Evolutionary conservation across 129 eudicot species (phyloP).

Genomic region (Arctium minus): DNA sequence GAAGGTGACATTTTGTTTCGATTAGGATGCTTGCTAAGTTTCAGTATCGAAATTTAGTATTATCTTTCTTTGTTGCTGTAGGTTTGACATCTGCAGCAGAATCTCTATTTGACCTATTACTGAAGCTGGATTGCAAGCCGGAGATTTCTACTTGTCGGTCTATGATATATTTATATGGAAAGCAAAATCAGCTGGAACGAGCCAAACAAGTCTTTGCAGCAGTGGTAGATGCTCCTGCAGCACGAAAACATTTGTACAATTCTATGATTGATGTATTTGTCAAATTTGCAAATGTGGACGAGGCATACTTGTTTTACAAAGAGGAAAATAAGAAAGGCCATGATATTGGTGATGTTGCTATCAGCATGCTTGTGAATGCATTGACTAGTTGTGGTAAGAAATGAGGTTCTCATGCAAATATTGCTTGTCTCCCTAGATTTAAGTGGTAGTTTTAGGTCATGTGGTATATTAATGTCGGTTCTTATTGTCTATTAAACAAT

Average conservation of each 20-base stretch:
- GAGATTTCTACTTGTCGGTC: conserved; percentile 52
- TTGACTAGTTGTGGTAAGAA: conserved; percentile 57
- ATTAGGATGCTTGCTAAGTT: not conserved
- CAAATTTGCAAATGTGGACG: conserved; percentile 46
- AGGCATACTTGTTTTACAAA: conserved; percentile 61
- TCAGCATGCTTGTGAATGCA: conserved; percentile 79
- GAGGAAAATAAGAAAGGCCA: conserved; percentile 48
- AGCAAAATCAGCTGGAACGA: conserved; percentile 47
- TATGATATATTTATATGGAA: conserved; percentile 61
- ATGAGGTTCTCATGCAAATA: not conserved
- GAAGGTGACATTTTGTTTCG: conserved; percentile 47
- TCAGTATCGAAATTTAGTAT: not conserved
- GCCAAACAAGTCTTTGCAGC: conserved; percentile 53
- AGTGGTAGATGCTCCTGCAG: conserved; percentile 26
- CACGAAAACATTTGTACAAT: conserved; percentile 37
- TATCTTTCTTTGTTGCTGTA: conserved; percentile 26
- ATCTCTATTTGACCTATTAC: conserved; percentile 41
- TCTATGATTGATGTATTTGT: conserved; percentile 64
- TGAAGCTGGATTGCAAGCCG: conserved; percentile 43
- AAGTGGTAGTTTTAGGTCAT: not conserved
- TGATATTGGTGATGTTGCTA: conserved; percentile 63
- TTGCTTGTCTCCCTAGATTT: not conserved
- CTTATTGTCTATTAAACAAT: not conserved
- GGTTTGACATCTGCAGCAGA: conserved; percentile 63
- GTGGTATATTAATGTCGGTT: not conserved